Evolutionary conservation across 1,284 basidiomycete species (phyloP), one percentile per base, ranked within the genome.

Genomic region (Tilletia indica): DNA sequence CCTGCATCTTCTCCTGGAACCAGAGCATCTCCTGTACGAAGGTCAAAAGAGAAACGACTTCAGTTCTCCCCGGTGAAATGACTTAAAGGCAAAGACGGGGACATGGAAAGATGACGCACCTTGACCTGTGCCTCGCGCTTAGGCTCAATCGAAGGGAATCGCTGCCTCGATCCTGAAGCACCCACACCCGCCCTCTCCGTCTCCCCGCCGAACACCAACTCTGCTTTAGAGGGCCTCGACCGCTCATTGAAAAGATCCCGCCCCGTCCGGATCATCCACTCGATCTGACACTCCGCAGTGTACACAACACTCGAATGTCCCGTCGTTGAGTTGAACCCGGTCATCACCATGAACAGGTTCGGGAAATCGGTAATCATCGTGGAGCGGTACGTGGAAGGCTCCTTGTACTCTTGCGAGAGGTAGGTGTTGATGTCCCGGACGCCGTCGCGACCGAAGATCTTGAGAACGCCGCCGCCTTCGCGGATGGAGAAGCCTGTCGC

Each of bases 321-420:
- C 0, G 82, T 84, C 16, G 75, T 82, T 14, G 76, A 71, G 73
- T 82, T 82, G 67, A 79, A 76, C 1, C 80, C 82, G 6, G 61
- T 64, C 51, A 78, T 75, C 54, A 81, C 72, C n/a, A 71, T 61
- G 63, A 77, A 72, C 76, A 82, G 73, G 73, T 84, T 84, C 31
- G 82, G 82, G 75, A 83, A 83, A 34, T 75, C 76, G 0, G 76
- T 49, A 38, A 79, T 73, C 70, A 83, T 78, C 12, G 74, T 71
- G 11, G 71, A 75, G 42, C 78, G 80, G 70, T 84, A 84, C 31
- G 68, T 39, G 9, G 38, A 47, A 3, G 66, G 66, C 38, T 76
- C 72, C 19, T 42, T 42, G 76, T 76, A 79, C 12, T 76, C 63
- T 4, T 76, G 64, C 68, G 73, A 69, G 31, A 78, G 67, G 61